phyloP scores from a whole-genome alignment of 768 basidiomycete genomes.

The Royoungia palumana region DNA sequence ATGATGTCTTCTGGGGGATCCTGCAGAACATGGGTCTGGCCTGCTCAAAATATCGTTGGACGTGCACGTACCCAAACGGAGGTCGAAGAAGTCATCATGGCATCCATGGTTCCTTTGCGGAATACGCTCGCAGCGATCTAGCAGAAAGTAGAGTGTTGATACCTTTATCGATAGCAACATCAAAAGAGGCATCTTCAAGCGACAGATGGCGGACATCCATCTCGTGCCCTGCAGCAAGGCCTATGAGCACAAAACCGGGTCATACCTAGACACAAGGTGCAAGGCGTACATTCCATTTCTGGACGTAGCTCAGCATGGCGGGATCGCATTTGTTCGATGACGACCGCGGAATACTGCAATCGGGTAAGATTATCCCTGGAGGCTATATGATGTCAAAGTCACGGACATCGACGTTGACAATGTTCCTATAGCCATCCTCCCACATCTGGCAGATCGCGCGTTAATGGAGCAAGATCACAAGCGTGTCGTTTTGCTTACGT shows the following conservation, averaged over 20 bases:
- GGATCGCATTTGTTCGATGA: slow-evolving; percentile 70
- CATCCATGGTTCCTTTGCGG: slow-evolving; percentile 73
- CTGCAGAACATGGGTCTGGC: slow-evolving; percentile 33
- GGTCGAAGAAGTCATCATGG: slow-evolving; percentile 80
- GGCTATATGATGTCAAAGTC: slow-evolving; percentile 14
- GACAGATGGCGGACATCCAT: slow-evolving; percentile 76
- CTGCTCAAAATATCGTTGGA: neutral
- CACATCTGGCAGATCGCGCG: slow-evolving; percentile 61
- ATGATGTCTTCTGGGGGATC: slow-evolving; percentile 72
- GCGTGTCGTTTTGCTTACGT: slow-evolving; percentile 38
- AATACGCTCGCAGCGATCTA: neutral
- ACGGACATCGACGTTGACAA: slow-evolving; percentile 72
- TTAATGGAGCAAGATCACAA: slow-evolving; percentile 1
- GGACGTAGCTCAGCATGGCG: slow-evolving; percentile 49
- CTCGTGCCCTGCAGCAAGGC: slow-evolving; percentile 57
- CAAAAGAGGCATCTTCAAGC: slow-evolving; percentile 59
- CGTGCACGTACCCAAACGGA: slow-evolving; percentile 67
- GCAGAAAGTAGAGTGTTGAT: neutral
- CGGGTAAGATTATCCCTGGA: neutral
- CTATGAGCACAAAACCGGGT: neutral
- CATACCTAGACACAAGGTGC: neutral
- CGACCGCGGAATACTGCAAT: slow-evolving; percentile 65
- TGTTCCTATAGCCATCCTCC: slow-evolving; percentile 79
- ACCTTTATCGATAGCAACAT: slow-evolving; percentile 86
- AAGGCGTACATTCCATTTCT: slow-evolving; percentile 65